These are phyloP conservation scores for Colletotrichum kahawae DNA, from an alignment of 2,329 filamentous ascomycete genomes.

Conservation along the genomic window DNA sequence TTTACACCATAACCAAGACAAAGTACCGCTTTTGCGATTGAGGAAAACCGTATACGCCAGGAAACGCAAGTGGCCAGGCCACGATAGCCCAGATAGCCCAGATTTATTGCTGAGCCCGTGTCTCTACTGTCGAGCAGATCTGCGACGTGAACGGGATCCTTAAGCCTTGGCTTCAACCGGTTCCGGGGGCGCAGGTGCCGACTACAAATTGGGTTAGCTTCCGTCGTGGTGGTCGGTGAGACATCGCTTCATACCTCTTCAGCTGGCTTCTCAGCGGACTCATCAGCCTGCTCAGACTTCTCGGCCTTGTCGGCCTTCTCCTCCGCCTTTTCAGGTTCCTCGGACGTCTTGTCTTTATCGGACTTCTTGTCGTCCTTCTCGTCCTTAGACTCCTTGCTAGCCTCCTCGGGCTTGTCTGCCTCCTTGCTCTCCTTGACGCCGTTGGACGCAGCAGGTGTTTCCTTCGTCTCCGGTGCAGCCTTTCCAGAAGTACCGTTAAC, in stretches of 20 bases:
- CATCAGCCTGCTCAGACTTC: constrained; percentile 23
- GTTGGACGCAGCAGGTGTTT: constrained; percentile 35
- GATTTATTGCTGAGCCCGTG: not conserved
- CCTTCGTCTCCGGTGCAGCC: constrained; percentile 46
- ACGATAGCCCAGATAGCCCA: not conserved
- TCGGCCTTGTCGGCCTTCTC: constrained; percentile 33
- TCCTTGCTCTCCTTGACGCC: constrained; percentile 45
- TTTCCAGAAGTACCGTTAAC: constrained; percentile 50
- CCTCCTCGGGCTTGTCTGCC: constrained; percentile 41
- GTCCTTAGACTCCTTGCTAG: constrained; percentile 34
- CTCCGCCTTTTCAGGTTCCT: constrained; percentile 35
- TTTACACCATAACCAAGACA: constrained; percentile 21
- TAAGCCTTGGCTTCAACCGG: constrained; percentile 43
- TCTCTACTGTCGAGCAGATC: constrained; percentile 2
- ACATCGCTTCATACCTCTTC: constrained; percentile 38
- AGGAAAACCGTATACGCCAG: constrained; percentile 23
- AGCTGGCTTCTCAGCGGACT: constrained; percentile 25
- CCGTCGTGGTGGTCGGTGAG: not conserved
- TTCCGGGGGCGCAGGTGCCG: constrained; percentile 34
- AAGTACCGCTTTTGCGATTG: constrained; percentile 17
- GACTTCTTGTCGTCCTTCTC: constrained; percentile 35
- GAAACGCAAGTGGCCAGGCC: constrained; percentile 18
- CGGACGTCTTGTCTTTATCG: constrained; percentile 36
- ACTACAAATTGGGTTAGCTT: constrained; percentile 3
- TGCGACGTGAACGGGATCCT: constrained; percentile 5